phyloP scores from a whole-genome alignment of 768 basidiomycete species.

The Pholiota conissans region DNA sequence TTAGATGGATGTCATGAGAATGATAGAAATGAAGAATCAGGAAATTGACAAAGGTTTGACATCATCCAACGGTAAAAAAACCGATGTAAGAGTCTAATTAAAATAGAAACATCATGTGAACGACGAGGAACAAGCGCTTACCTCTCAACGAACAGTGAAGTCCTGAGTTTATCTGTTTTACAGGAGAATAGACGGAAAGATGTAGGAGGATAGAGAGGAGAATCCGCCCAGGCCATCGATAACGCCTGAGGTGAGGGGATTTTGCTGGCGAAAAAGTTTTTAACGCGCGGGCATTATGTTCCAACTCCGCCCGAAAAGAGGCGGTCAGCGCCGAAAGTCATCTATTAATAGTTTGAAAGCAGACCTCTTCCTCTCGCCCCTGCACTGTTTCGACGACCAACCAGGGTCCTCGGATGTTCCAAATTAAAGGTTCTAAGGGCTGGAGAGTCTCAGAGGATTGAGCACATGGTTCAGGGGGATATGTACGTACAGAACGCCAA shows the following conservation, averaged over 20 bases:
- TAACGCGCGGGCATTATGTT: not conserved
- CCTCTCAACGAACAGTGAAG: not conserved
- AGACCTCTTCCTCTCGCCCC: not conserved
- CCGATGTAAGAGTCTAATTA: slow-evolving; percentile 16
- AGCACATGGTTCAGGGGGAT: not conserved
- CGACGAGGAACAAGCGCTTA: not conserved
- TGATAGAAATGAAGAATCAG: not conserved
- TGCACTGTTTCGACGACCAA: not conserved
- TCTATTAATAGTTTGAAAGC: not conserved
- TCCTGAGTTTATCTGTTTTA: not conserved
- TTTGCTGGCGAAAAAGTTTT: not conserved
- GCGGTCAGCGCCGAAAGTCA: not conserved
- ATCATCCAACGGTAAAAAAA: slow-evolving; percentile 10
- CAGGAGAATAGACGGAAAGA: not conserved
- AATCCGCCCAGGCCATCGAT: not conserved
- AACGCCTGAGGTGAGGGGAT: not conserved
- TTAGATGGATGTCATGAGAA: not conserved
- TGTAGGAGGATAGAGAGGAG: not conserved
- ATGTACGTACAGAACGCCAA: too few species aligned
- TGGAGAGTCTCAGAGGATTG: not conserved
- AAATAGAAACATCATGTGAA: slow-evolving; percentile 14
- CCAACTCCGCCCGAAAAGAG: not conserved
- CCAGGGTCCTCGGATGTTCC: not conserved
- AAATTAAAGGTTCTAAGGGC: not conserved
- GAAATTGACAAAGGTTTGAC: slow-evolving; percentile 9